A percentile compares a stretch with the other conserved stretches of the same genome.
Evolutionary conservation across 2,329 filamentous ascomycete species (phyloP).

Genomic region (Fusarium sp.): DNA sequence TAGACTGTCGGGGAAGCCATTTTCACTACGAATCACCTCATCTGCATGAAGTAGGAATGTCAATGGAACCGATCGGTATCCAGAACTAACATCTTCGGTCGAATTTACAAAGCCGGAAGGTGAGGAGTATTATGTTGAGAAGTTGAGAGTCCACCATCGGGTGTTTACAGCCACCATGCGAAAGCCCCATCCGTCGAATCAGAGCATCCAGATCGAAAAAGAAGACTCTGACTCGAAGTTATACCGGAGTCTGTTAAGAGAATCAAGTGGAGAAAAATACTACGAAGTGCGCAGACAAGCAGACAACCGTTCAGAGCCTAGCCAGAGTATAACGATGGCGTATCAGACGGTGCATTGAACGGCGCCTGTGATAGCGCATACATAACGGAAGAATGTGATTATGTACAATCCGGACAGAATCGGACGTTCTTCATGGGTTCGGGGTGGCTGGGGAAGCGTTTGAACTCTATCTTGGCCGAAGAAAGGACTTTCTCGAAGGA

Average conservation of each 20-base stretch:
- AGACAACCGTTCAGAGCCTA: conserved; percentile 15
- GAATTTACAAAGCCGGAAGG: conserved; percentile 17
- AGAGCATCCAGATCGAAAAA: background rate
- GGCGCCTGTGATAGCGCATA: conserved; percentile 31
- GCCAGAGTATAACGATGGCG: conserved; percentile 11
- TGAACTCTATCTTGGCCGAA: conserved; percentile 28
- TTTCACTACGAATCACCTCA: conserved; percentile 1
- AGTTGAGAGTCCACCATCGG: conserved; percentile 3
- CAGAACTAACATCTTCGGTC: conserved; percentile 4
- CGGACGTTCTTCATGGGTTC: conserved; percentile 1
- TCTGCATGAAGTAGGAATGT: conserved; percentile 18
- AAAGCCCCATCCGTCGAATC: conserved; percentile 14
- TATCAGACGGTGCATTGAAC: conserved; percentile 28
- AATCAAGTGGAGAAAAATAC: conserved; percentile 22
- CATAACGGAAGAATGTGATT: conserved; percentile 36
- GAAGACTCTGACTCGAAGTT: conserved; percentile 26
- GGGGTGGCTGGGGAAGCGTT: conserved; percentile 24
- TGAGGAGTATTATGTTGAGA: conserved; percentile 4
- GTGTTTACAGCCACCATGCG: conserved; percentile 6
- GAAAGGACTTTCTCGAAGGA: conserved; percentile 25
- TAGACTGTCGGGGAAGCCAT: background rate
- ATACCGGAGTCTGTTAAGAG: conserved; percentile 12
- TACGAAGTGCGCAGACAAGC: background rate
- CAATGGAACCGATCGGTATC: background rate
- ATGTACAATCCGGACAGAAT: background rate